phyloP scores from a whole-genome alignment of 1,139 yeast species.

The Hansenula lynferdii region DNA sequence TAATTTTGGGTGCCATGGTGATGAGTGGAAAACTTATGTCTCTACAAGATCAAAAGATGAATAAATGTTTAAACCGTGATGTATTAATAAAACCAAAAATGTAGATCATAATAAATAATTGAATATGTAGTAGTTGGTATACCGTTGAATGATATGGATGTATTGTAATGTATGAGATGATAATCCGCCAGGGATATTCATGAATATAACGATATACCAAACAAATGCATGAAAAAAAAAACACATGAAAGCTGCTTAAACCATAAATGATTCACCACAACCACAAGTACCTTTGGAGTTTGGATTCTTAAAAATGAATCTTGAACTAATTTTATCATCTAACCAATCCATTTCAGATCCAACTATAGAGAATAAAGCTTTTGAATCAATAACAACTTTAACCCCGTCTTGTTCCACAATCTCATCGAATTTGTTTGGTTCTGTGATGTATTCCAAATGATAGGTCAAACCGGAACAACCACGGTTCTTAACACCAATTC shows the following conservation, averaged over 20 bases:
- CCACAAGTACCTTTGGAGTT: slow-evolving; percentile 98
- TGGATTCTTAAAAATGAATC: slow-evolving; percentile 91
- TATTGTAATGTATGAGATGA: too few species aligned
- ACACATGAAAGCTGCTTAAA: slow-evolving; percentile 34
- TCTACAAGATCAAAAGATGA: too few species aligned
- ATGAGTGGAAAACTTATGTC: too few species aligned
- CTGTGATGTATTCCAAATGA: slow-evolving; percentile 81
- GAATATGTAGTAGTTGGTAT: too few species aligned
- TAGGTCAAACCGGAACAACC: slow-evolving; percentile 97
- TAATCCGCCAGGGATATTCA: too few species aligned
- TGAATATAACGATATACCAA: too few species aligned
- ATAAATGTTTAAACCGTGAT: too few species aligned
- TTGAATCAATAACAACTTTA: slow-evolving; percentile 87
- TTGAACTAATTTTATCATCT: slow-evolving; percentile 83
- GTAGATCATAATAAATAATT: too few species aligned
- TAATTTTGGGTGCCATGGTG: too few species aligned
- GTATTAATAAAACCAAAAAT: too few species aligned
- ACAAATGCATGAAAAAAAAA: too few species aligned
- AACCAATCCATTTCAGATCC: slow-evolving; percentile 99
- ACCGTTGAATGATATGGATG: too few species aligned
- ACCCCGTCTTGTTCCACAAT: slow-evolving; percentile 90
- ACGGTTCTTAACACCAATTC: slow-evolving; percentile 92
- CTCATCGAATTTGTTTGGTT: slow-evolving; percentile 93
- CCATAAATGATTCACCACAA: slow-evolving; percentile 98
- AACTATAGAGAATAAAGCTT: slow-evolving; percentile 90